These are phyloP conservation scores for Hypholoma fasciculare DNA, from an alignment of 768 basidiomycete genomes.

Conservation along the genomic window DNA sequence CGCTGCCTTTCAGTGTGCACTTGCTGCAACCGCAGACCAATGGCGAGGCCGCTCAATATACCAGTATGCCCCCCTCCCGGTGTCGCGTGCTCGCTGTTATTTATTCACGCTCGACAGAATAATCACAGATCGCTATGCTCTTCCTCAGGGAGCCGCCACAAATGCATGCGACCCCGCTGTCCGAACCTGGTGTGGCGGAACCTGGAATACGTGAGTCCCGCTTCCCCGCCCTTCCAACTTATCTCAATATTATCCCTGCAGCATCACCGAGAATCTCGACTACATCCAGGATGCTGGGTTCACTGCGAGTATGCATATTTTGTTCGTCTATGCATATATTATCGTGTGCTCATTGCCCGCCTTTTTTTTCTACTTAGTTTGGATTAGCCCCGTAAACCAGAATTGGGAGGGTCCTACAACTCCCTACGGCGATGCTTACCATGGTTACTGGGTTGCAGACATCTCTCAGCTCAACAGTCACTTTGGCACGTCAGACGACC, in stretches of 20 bases:
- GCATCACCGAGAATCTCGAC: slow-evolving; percentile 74
- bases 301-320: slow-evolving; percentile 56
- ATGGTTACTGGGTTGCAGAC: slow-evolving; percentile 84
- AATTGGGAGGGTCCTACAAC: slow-evolving; percentile 74
- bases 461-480: slow-evolving; percentile 63
- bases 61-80: slow-evolving; percentile 47
- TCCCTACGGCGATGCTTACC: slow-evolving; percentile 80
- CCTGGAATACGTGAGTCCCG: slow-evolving; percentile 61
- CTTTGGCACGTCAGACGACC: slow-evolving; percentile 74
- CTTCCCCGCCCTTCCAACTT: neutral
- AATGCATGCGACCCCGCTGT: slow-evolving; percentile 55
- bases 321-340: neutral
- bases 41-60: slow-evolving; percentile 82
- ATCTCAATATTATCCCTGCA: slow-evolving; percentile 17
- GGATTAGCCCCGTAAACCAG: slow-evolving; percentile 82
- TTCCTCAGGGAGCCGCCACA: slow-evolving; percentile 52
- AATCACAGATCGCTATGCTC: slow-evolving; percentile 77
- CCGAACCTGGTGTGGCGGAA: slow-evolving; percentile 84
- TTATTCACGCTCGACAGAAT: slow-evolving; percentile 37
- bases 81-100: neutral
- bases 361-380: slow-evolving; percentile 55
- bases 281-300: slow-evolving; percentile 85
- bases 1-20: slow-evolving; percentile 26
- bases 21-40: slow-evolving; percentile 67
- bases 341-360: too few species aligned